phyloP scores from a whole-genome alignment of 306 rosid genomes.

The Carpinus fangiana region DNA sequence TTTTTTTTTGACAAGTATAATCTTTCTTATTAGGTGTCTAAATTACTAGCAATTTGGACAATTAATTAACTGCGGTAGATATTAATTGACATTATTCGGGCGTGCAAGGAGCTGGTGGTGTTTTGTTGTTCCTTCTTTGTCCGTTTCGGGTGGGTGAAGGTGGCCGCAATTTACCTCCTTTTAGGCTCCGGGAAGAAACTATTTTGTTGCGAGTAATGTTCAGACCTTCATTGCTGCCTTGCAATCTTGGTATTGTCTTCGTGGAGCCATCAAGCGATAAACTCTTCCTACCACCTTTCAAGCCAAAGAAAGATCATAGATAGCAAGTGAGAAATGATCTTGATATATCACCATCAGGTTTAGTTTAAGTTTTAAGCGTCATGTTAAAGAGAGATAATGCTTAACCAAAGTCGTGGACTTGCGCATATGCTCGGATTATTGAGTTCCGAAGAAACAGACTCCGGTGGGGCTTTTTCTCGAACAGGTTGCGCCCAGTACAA shows the following conservation, averaged over 20 bases:
- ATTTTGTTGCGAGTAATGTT: neutral
- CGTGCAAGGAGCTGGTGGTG: too few species aligned
- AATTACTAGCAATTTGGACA: too few species aligned
- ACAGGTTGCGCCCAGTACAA: constrained; percentile 53
- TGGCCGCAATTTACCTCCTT: neutral
- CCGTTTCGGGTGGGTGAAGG: neutral
- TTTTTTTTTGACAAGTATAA: too few species aligned
- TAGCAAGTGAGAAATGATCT: neutral
- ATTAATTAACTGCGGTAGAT: too few species aligned
- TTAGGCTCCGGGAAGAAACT: neutral
- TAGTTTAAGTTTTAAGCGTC: constrained; percentile 48
- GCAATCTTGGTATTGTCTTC: neutral
- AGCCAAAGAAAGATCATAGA: neutral
- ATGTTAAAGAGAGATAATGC: constrained; percentile 58
- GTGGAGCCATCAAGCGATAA: neutral
- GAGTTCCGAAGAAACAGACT: constrained; percentile 75
- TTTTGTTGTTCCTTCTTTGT: neutral
- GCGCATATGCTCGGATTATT: neutral
- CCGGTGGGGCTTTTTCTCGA: constrained; percentile 54
- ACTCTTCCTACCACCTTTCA: neutral
- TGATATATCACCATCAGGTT: constrained; percentile 47
- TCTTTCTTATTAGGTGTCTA: too few species aligned
- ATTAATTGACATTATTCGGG: too few species aligned
- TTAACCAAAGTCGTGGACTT: constrained; percentile 40
- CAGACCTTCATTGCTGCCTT: neutral